Evolutionary conservation across 179 eudicot genomes (phyloP), one percentile per base, ranked within the genome.

Genomic region (Gypsophila paniculata): DNA sequence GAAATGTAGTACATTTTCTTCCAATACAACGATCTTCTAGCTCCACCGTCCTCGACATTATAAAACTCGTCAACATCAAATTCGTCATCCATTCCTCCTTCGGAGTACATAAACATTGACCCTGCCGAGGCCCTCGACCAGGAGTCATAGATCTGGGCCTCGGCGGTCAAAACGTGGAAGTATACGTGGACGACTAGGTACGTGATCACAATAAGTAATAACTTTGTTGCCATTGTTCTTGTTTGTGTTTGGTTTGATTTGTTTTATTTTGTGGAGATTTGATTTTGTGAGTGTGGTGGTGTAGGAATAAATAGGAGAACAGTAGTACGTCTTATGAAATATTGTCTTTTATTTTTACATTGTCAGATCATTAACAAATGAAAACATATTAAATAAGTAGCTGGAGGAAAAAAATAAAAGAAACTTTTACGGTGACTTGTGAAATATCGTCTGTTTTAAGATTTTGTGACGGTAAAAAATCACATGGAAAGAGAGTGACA

Each of bases 1-100:
- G 82, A 79, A 1, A 79, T 79, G 32, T 76, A 79, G 64, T 72
- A 79, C 15, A 5, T 49, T 14, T 49, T 62, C 19, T 55, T 72
- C 82, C 79, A 79, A 62, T 72, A 79, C 2, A 79, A 70, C 19
- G 79, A 76, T 63, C 82, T 76, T 63, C 82, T 70, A 2, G 7
- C 29, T 25, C 9, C 74, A 21, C 5, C 36, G 8, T 60, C 76
- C 9, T 42, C 23, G 4, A 23, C n/a, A 19, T 57, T 65, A 0
- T n/a, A 39, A 5, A 39, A 0, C 10, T 22, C 21, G 2, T 58
- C 52, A 17, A 42, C 3, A 18, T 49, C 59, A 29, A 59, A 8
- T 26, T 49, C 22, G 23, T 3, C 36, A 7, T 44, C 53, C 0
- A 23, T 6, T 44, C 34, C 68, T 61, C 22, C 59, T 29, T 29